Conservation (phyloP, 768 basidiomycete species). For the Termitomyces sp. region DNA sequence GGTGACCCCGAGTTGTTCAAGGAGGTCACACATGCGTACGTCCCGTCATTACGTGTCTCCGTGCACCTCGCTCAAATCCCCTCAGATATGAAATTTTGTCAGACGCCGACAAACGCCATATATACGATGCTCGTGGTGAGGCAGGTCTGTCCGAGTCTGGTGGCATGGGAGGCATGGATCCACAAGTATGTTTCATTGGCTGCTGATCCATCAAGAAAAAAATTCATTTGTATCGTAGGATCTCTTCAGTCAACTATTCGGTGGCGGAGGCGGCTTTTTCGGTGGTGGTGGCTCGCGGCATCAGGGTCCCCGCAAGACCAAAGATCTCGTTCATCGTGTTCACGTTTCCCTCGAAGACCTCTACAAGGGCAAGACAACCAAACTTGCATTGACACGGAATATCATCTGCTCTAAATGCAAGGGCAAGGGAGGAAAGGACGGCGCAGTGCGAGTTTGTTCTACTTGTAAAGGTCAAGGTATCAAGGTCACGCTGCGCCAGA, state of each 20-base stretch:
- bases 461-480: constrained; percentile 87
- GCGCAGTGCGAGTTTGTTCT: constrained; percentile 79
- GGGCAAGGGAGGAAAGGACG: constrained; percentile 97
- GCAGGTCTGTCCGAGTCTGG: constrained; percentile 85
- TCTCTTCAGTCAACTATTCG: constrained; percentile 95
- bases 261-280: constrained; percentile 72
- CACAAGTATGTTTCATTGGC: constrained; percentile 57
- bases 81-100: constrained; percentile 89
- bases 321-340: constrained; percentile 97
- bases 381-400: constrained; percentile 94
- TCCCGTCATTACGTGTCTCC: constrained; percentile 20
- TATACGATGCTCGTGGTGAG: constrained; percentile 92
- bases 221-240: constrained; percentile 48
- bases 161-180: constrained; percentile 95
- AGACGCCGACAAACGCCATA: constrained; percentile 74
- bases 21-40: constrained; percentile 93
- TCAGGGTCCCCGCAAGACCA: constrained; percentile 86
- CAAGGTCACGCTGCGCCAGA: constrained; percentile 89
- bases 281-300: constrained; percentile 62
- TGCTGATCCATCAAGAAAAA: not conserved
- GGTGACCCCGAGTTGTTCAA: constrained; percentile 98
- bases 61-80: constrained; percentile 8
- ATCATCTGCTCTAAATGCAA: constrained; percentile 92
- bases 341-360: constrained; percentile 97
- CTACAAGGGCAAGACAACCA: constrained; percentile 98